Conservation (phyloP, 2,329 filamentous ascomycete genomes). For the Rhynchosporium secalis region DNA sequence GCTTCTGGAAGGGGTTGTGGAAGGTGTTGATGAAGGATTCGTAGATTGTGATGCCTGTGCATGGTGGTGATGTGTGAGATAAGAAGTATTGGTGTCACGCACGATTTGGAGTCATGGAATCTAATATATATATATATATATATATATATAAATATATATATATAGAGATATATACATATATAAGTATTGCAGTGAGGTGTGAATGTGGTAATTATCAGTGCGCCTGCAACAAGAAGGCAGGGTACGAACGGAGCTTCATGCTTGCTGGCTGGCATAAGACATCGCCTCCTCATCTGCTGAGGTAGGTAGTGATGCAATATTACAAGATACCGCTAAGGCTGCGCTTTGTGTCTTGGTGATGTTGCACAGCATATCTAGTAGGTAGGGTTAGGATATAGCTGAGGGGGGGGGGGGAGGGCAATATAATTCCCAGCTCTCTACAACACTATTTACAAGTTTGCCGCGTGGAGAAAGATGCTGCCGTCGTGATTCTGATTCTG, state of each 20-base stretch:
- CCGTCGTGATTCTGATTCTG: neutral
- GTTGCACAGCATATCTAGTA: neutral
- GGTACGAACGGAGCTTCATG: neutral
- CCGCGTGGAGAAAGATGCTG: neutral
- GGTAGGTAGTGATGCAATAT: neutral
- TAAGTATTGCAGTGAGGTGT: neutral
- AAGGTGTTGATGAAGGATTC: neutral
- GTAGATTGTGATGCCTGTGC: neutral
- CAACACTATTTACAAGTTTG: slow-evolving; percentile 1
- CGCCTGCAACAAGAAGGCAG: neutral
- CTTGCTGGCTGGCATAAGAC: neutral
- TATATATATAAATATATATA: too few species aligned
- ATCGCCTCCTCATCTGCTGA: neutral
- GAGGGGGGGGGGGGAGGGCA: neutral
- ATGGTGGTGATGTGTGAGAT: neutral
- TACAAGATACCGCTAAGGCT: neutral
- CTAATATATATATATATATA: neutral
- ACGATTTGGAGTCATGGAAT: neutral
- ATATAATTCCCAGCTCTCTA: neutral
- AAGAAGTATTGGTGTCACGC: neutral
- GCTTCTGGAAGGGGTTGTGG: neutral
- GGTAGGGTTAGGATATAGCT: neutral
- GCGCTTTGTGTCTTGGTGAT: neutral
- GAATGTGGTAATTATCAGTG: neutral
- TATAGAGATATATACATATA: neutral